Conservation (phyloP, 2,329 filamentous ascomycete genomes). For the Colletotrichum sp. region DNA sequence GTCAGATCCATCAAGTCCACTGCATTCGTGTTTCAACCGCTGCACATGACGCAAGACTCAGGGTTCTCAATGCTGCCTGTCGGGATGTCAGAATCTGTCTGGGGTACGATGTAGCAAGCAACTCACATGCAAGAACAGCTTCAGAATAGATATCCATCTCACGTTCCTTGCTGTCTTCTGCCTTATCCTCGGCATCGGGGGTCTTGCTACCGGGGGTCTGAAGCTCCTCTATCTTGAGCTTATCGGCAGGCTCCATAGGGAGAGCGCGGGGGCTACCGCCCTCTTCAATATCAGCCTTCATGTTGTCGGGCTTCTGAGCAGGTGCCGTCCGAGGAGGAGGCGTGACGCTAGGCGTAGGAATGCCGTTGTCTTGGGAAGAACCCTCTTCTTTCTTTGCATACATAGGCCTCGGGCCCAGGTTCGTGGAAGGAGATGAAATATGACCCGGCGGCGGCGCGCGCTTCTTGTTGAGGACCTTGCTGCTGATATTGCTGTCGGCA, state of each 20-base stretch:
- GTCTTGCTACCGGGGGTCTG: conserved; percentile 56
- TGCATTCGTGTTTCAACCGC: conserved; percentile 64
- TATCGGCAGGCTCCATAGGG: conserved; percentile 71
- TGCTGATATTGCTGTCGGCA: conserved; percentile 78
- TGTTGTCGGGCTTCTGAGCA: conserved; percentile 63
- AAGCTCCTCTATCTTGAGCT: conserved; percentile 69
- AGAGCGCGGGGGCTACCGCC: conserved; percentile 82
- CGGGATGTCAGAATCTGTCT: conserved; percentile 32
- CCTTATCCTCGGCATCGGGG: conserved; percentile 74
- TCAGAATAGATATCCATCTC: conserved; percentile 96
- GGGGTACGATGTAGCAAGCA: neutral
- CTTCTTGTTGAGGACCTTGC: conserved; percentile 71
- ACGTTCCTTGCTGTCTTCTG: conserved; percentile 73
- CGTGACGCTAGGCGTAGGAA: conserved; percentile 72
- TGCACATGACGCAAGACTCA: conserved; percentile 96
- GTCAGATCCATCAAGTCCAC: conserved; percentile 10
- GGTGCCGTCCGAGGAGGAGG: conserved; percentile 66
- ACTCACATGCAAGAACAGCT: conserved; percentile 84
- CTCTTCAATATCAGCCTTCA: conserved; percentile 79
- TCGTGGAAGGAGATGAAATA: conserved; percentile 56
- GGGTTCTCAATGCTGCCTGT: conserved; percentile 94
- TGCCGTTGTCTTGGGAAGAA: conserved; percentile 56
- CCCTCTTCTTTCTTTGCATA: conserved; percentile 63
- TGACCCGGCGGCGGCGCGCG: conserved; percentile 64
- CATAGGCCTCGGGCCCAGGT: conserved; percentile 71